A percentile compares a stretch with the other conserved stretches of the same genome.
Conservation (phyloP, 257 asterid species). For the Penstemon newberryi region DNA sequence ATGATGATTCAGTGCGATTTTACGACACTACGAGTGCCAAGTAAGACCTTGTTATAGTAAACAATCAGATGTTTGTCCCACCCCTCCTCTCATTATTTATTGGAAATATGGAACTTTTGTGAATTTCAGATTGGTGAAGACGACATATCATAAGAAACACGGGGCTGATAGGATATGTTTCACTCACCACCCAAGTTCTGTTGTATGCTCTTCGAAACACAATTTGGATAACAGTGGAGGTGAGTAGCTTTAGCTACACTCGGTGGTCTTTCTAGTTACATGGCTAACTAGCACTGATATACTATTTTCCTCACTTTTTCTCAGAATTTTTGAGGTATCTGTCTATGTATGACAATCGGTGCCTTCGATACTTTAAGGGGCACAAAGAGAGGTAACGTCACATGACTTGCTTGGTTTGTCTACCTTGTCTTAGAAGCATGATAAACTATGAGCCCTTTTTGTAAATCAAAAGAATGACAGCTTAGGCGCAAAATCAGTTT, state of each 20-base stretch:
- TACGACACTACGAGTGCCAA: slow-evolving; percentile 74
- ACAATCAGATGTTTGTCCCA: background rate
- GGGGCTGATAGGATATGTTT: slow-evolving; percentile 92
- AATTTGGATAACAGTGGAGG: slow-evolving; percentile 68
- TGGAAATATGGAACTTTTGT: background rate
- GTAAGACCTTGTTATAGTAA: slow-evolving; percentile 45
- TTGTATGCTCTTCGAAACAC: slow-evolving; percentile 78
- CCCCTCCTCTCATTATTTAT: background rate
- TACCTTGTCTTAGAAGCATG: no score
- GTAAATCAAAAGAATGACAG: no score
- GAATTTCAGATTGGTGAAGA: slow-evolving; percentile 71
- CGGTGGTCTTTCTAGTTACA: slow-evolving; percentile 13
- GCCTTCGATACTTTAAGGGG: slow-evolving; percentile 95
- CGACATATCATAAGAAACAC: slow-evolving; percentile 85
- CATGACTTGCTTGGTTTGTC: slow-evolving; percentile 9
- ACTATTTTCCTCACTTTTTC: slow-evolving; percentile 24
- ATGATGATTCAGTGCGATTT: slow-evolving; percentile 84
- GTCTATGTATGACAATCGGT: slow-evolving; percentile 90
- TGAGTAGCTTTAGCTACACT: slow-evolving; percentile 28
- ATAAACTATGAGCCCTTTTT: no score
- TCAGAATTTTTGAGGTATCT: slow-evolving; percentile 80
- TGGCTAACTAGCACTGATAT: slow-evolving; percentile 28
- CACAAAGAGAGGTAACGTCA: slow-evolving; percentile 73
- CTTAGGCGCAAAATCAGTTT: no score
- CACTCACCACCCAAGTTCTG: slow-evolving; percentile 88